These are phyloP conservation scores for Lachancea fermentati DNA, from an alignment of 805 yeast genomes.

Conservation along the genomic window DNA sequence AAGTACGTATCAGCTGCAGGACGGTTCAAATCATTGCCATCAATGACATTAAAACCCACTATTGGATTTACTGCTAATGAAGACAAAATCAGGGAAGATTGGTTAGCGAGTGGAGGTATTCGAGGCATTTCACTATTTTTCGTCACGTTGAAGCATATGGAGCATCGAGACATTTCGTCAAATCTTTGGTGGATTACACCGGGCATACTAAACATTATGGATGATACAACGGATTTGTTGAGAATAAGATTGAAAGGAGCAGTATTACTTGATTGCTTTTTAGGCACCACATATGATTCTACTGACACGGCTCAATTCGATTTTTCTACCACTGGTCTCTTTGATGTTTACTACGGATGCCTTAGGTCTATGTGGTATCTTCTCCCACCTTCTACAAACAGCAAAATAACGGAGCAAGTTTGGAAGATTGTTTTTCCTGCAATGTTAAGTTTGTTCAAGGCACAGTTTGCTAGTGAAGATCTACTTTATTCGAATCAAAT, in stretches of 20 bases:
- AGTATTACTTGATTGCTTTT: conserved; percentile 15
- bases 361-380: conserved; percentile 23
- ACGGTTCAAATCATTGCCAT: not conserved
- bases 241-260: conserved; percentile 26
- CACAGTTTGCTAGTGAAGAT: conserved; percentile 11
- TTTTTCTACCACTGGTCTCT: conserved; percentile 25
- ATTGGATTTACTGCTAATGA: conserved; percentile 12
- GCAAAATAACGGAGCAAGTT: conserved; percentile 14
- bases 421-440: conserved; percentile 22
- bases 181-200: conserved; percentile 33
- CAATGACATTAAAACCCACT: conserved; percentile 2
- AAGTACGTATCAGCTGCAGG: conserved; percentile 2
- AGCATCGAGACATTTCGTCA: conserved; percentile 18
- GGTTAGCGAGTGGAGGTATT: conserved; percentile 24
- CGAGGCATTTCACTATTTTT: conserved; percentile 24
- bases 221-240: conserved; percentile 24
- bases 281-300: conserved; percentile 16
- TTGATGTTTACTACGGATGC: conserved; percentile 22
- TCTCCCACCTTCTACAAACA: conserved; percentile 25
- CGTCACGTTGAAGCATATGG: conserved; percentile 16
- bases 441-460: conserved; percentile 15
- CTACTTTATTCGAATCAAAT: conserved; percentile 8
- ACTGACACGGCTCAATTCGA: conserved; percentile 19
- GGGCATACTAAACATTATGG: conserved; percentile 28
- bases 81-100: conserved; percentile 17